phyloP scores from a whole-genome alignment of 345 rosid species.

The Trapa bicornis region DNA sequence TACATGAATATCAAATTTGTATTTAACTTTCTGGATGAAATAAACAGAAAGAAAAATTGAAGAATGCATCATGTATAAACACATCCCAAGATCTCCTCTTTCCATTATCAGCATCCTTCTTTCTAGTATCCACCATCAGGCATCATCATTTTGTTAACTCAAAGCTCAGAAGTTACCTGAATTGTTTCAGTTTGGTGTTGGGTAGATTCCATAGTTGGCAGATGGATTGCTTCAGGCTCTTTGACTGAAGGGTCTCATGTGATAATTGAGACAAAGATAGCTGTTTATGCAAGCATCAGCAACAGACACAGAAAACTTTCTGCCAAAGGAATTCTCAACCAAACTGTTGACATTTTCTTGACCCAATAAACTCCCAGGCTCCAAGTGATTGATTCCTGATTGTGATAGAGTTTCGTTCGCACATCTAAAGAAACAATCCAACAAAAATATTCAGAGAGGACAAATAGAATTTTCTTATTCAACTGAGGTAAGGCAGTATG shows the following conservation, averaged over 20 bases:
- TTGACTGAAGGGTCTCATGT: conserved; percentile 31
- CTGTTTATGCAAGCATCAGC: conserved; percentile 93
- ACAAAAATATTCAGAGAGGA: neutral
- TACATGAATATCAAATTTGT: conserved; percentile 11
- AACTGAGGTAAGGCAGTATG: neutral
- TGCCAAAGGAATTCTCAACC: conserved; percentile 37
- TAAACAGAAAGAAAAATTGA: conserved; percentile 20
- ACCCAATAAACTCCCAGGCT: conserved; percentile 23
- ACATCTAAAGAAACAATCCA: conserved; percentile 44
- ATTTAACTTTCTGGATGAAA: conserved; percentile 20
- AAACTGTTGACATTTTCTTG: conserved; percentile 29
- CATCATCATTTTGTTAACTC: conserved; percentile 17
- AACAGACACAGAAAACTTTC: conserved; percentile 65
- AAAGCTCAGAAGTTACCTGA: conserved; percentile 17
- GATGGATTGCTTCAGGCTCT: conserved; percentile 26
- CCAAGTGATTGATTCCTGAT: conserved; percentile 23
- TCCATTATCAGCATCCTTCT: conserved; percentile 21
- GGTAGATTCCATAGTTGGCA: conserved; percentile 22
- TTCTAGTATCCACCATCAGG: conserved; percentile 20
- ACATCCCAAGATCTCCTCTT: conserved; percentile 23
- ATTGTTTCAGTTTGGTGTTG: conserved; percentile 15
- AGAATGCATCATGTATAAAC: conserved; percentile 26
- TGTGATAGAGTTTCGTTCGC: conserved; percentile 29
- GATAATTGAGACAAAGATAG: conserved; percentile 73
- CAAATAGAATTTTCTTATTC: neutral